Evolutionary conservation across 805 yeast species (phyloP).

Genomic region (Blastobotrys terrestris): DNA sequence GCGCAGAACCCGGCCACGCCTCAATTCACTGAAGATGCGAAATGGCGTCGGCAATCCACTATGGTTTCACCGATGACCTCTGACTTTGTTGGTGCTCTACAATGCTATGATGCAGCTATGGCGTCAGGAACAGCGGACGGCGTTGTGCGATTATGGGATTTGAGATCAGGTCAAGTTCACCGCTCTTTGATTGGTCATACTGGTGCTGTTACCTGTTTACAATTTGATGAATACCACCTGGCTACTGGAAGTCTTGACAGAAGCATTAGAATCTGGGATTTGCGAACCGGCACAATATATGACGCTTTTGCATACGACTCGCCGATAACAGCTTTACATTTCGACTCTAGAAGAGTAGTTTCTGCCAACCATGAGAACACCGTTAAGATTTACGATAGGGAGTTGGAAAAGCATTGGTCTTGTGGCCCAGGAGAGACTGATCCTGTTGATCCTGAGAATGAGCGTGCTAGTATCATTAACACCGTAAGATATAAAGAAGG

Average conservation of each 20-base stretch:
- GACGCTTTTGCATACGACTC: slow-evolving; percentile 58
- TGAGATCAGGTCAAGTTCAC: slow-evolving; percentile 62
- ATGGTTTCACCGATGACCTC: slow-evolving; percentile 3
- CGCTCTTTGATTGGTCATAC: slow-evolving; percentile 61
- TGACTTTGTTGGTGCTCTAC: slow-evolving; percentile 54
- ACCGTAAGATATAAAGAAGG: slow-evolving; percentile 53
- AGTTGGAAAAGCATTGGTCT: slow-evolving; percentile 45
- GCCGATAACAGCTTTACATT: slow-evolving; percentile 50
- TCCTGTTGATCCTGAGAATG: too few species aligned
- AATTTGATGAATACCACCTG: slow-evolving; percentile 60
- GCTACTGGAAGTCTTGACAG: slow-evolving; percentile 61
- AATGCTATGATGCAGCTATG: slow-evolving; percentile 67
- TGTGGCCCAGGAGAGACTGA: slow-evolving; percentile 41
- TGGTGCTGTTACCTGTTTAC: slow-evolving; percentile 58
- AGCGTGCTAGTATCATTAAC: slow-evolving; percentile 30
- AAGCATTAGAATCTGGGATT: slow-evolving; percentile 65
- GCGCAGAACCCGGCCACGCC: slow-evolving; percentile 24
- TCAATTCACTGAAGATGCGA: slow-evolving; percentile 4
- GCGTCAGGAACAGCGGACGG: slow-evolving; percentile 80
- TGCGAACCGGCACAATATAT: slow-evolving; percentile 56
- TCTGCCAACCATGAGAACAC: slow-evolving; percentile 44
- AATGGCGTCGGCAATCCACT: slow-evolving; percentile 9
- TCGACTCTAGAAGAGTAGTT: slow-evolving; percentile 53
- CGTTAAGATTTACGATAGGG: slow-evolving; percentile 54
- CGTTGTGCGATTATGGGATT: slow-evolving; percentile 67